Evolutionary conservation across 2,329 filamentous ascomycete genomes (phyloP), one percentile per base, ranked within the genome.

Genomic region (Graphilbum sp.): DNA sequence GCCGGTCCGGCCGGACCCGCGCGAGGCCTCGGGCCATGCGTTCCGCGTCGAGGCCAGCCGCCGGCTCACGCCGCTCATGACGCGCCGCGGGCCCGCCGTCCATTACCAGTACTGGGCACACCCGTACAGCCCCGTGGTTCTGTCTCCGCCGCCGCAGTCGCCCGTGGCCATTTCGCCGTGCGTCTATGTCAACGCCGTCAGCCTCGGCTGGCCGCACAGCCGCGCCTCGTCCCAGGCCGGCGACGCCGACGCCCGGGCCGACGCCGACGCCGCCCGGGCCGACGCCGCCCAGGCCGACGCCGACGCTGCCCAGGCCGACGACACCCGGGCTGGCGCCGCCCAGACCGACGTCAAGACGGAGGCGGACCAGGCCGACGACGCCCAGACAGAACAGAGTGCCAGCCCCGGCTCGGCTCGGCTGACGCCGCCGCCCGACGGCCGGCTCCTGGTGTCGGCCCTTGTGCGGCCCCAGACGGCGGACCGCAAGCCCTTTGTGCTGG

Each of bases 401-500:
- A 16, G 16, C 10, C 23, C 25, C 15, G 29, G 12, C 13, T 23
- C 18, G 32, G 12, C n/a, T n/a, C n/a, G 13, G 6, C 11, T 40
- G 13, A 40, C 36, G 7, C 36, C 41, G 30, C 41, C 41, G 4
- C 21, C 34, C 11, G 34, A 43, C 4, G 38, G 34, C 21, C 48
- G 48, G 11, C 47, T 62, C 12, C 57, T 51, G 3, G 57, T 69
- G 35, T 58, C 63, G 15, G 64, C 62, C 3, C 53, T 60, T 13
- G 56, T 71, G 9, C 46, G 57, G 6, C 64, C 67, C 15, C 54
- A 52, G 27, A 48, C 51, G 16, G 50, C 55, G 5, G 57, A 61
- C 2, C 54, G 59, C 16, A 58, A 60, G 35, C 56, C 67, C 1
- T 63, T 71, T 44, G 46, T 64, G 1, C 55, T 75, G 16, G 58